Percentiles rank a stretch among this genome's conserved stretches.
phyloP scores from a whole-genome alignment of 331 rosid species.

The Prunus yedoensis region DNA sequence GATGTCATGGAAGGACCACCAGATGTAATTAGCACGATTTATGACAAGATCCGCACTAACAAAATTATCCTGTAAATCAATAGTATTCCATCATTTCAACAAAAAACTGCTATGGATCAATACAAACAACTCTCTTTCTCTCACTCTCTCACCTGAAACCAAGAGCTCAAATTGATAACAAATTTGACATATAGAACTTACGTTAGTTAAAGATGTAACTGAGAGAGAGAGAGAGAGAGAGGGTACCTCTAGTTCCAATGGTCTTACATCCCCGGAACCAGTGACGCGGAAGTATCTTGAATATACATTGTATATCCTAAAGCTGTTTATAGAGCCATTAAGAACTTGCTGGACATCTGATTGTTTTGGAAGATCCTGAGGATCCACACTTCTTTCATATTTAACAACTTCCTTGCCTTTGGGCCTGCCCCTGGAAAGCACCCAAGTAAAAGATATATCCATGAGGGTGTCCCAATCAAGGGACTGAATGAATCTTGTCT shows the following conservation, averaged over 20 bases:
- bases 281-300: conserved; percentile 79
- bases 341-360: conserved; percentile 82
- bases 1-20: too few species aligned
- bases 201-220: too few species aligned
- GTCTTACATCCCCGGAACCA: conserved; percentile 85
- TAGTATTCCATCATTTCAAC: too few species aligned
- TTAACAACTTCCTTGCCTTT: conserved; percentile 86
- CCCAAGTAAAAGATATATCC: conserved; percentile 72
- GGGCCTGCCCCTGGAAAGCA: conserved; percentile 80
- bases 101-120: too few species aligned
- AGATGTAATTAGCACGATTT: too few species aligned
- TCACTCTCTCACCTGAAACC: too few species aligned
- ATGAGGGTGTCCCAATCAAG: conserved; percentile 59
- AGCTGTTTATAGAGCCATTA: conserved; percentile 72
- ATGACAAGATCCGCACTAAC: too few species aligned
- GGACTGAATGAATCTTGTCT: conserved; percentile 63
- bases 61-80: too few species aligned
- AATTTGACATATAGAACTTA: too few species aligned
- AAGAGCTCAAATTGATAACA: too few species aligned
- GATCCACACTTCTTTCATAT: conserved; percentile 38
- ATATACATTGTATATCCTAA: conserved; percentile 66
- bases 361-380: conserved; percentile 57
- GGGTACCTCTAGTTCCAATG: conserved; percentile 72
- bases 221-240: neutral
- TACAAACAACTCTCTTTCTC: too few species aligned